These are phyloP conservation scores for Curvularia spicifera DNA, from an alignment of 2,329 filamentous ascomycete genomes.

Conservation along the genomic window DNA sequence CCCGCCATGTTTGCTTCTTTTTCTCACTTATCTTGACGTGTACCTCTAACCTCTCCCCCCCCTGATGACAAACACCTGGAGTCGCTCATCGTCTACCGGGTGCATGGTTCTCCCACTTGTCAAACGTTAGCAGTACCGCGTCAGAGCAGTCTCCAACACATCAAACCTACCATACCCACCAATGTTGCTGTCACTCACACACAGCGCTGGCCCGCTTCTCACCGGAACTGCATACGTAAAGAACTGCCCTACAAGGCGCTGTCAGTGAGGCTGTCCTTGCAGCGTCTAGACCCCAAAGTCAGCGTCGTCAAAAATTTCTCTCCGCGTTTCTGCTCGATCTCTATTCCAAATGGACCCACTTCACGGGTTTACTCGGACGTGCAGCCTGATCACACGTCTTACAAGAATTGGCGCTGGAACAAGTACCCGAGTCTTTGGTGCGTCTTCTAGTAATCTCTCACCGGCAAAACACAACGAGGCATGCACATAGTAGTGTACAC, in stretches of 20 bases:
- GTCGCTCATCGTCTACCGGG: not conserved
- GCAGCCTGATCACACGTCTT: slow-evolving; percentile 4
- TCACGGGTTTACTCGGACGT: slow-evolving; percentile 1
- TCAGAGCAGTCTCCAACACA: slow-evolving; percentile 9
- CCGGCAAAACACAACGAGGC: slow-evolving; percentile 3
- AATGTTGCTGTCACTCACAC: not conserved
- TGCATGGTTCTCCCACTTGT: slow-evolving; percentile 6
- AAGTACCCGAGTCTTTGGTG: not conserved
- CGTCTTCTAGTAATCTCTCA: not conserved
- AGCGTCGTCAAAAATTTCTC: slow-evolving; percentile 5
- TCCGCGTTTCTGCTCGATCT: slow-evolving; percentile 1
- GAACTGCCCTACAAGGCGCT: not conserved
- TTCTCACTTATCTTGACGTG: not conserved
- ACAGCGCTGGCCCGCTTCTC: not conserved
- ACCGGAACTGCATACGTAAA: slow-evolving; percentile 2
- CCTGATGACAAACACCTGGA: not conserved
- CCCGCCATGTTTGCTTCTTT: not conserved
- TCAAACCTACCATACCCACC: slow-evolving; percentile 8
- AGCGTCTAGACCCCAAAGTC: slow-evolving; percentile 13
- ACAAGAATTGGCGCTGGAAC: slow-evolving; percentile 3
- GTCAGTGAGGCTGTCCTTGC: not conserved
- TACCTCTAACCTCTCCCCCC: not conserved
- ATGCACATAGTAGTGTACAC: not conserved
- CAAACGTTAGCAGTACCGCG: slow-evolving; percentile 10
- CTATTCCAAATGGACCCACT: slow-evolving; percentile 10